phyloP scores from a whole-genome alignment of 192 early-diverging fungal genomes.

The Thamnidium elegans region DNA sequence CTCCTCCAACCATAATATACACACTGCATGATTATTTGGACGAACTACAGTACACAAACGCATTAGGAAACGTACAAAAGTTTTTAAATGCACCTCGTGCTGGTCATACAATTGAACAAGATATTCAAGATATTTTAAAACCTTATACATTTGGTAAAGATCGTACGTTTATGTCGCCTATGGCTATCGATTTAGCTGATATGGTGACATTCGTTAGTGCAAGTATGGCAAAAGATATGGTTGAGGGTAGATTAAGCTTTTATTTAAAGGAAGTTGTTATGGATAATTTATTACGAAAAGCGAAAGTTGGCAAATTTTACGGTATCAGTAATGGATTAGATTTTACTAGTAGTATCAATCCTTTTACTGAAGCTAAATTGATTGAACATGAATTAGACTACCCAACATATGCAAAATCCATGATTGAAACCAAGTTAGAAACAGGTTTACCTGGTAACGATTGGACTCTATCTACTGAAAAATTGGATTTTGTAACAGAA shows the following conservation, averaged over 20 bases:
- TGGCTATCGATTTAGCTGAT: conserved; percentile 52
- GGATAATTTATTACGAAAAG: conserved; percentile 42
- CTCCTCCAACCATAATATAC: conserved; percentile 49
- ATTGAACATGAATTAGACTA: conserved; percentile 33
- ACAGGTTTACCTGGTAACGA: neutral
- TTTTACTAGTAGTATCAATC: conserved; percentile 40
- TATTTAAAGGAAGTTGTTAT: conserved; percentile 56
- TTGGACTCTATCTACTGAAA: neutral
- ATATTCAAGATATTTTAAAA: conserved; percentile 18
- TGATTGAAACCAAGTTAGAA: neutral
- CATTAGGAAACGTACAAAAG: conserved; percentile 43
- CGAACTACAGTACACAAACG: conserved; percentile 54
- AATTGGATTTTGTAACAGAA: conserved; percentile 12
- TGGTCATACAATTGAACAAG: conserved; percentile 31
- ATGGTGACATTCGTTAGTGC: conserved; percentile 53
- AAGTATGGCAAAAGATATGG: conserved; percentile 52
- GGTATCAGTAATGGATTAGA: conserved; percentile 58
- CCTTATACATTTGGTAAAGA: conserved; percentile 43
- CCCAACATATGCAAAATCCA: conserved; percentile 29
- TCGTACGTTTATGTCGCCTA: conserved; percentile 46
- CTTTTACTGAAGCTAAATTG: conserved; percentile 41
- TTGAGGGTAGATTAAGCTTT: conserved; percentile 52
- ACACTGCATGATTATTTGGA: conserved; percentile 61
- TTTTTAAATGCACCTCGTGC: conserved; percentile 39
- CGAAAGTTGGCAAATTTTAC: conserved; percentile 41